These are phyloP conservation scores for Schizonepeta tenuifolia DNA, from an alignment of 257 asterid genomes.

Conservation along the genomic window DNA sequence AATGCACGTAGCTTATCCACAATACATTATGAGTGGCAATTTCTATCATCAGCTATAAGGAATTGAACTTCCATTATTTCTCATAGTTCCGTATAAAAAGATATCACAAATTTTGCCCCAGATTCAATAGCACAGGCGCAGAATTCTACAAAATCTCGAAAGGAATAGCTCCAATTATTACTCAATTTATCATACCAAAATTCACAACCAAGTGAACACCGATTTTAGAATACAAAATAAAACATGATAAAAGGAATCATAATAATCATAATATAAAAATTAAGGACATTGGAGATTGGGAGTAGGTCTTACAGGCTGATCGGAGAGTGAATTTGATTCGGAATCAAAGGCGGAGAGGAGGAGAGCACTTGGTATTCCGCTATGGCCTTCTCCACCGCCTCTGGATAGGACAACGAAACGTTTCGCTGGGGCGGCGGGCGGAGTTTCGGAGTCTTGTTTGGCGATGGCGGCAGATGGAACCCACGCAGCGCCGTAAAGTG, in stretches of 20 bases:
- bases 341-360: slow-evolving; percentile 62
- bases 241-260: neutral
- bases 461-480: slow-evolving; percentile 49
- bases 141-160: too few relatives aligned
- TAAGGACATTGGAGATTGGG: neutral
- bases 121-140: neutral
- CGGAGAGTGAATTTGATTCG: slow-evolving; percentile 60
- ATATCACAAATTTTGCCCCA: slow-evolving; percentile 10
- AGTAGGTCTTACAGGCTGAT: slow-evolving; percentile 67
- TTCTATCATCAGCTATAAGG: neutral
- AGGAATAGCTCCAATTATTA: neutral
- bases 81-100: neutral
- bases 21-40: neutral
- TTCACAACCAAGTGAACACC: too few relatives aligned
- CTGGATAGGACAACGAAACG: slow-evolving; percentile 76
- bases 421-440: slow-evolving; percentile 25
- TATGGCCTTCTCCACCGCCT: slow-evolving; percentile 96
- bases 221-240: neutral
- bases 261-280: neutral
- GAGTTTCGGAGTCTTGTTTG: slow-evolving; percentile 35
- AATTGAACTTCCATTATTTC: neutral
- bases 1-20: neutral
- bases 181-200: neutral
- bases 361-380: slow-evolving; percentile 81
- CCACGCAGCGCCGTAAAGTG: slow-evolving; percentile 93